Evolutionary conservation across 352 stramenopile species (phyloP).

Genomic region (Halophytophthora polymorphica): DNA sequence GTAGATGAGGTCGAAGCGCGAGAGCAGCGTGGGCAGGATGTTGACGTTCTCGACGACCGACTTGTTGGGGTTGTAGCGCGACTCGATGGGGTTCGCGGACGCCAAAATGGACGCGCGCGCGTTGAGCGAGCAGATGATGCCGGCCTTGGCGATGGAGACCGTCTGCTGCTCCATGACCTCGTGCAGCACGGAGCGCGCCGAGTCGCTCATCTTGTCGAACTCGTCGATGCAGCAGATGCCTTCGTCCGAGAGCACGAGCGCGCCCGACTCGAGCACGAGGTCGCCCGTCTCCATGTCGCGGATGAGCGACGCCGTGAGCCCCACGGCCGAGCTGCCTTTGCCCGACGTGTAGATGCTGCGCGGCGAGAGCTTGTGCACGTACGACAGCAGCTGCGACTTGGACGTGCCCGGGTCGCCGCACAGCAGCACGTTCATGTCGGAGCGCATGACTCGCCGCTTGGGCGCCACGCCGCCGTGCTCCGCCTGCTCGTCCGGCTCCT

Average conservation of each 20-base stretch:
- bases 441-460: conserved; percentile 77
- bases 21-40: conserved; percentile 96
- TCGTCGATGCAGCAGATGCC: conserved; percentile 99
- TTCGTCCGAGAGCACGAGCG: conserved; percentile 96
- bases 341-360: conserved; percentile 99
- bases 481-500: conserved; percentile 27
- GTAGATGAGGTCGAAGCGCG: conserved; percentile 99
- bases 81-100: conserved; percentile 98
- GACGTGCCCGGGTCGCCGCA: conserved; percentile 97
- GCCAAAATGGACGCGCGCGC: conserved; percentile 98
- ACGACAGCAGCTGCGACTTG: conserved; percentile 98
- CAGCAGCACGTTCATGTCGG: conserved; percentile 98
- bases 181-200: conserved; percentile 96
- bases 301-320: conserved; percentile 96
- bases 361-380: conserved; percentile 95
- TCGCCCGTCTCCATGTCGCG: conserved; percentile 97
- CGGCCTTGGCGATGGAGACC: conserved; percentile 97
- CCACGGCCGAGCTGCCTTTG: conserved; percentile 97
- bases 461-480: conserved; percentile 36
- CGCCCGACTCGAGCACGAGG: conserved; percentile 96
- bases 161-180: conserved; percentile 99
- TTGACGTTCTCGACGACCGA: conserved; percentile 99
- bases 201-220: conserved; percentile 99
- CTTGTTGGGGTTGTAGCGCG: conserved; percentile 97
- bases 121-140: conserved; percentile 98